Base-by-base conservation (phyloP, 306 rosid genomes). In the Phaseolus lunatus region DNA sequence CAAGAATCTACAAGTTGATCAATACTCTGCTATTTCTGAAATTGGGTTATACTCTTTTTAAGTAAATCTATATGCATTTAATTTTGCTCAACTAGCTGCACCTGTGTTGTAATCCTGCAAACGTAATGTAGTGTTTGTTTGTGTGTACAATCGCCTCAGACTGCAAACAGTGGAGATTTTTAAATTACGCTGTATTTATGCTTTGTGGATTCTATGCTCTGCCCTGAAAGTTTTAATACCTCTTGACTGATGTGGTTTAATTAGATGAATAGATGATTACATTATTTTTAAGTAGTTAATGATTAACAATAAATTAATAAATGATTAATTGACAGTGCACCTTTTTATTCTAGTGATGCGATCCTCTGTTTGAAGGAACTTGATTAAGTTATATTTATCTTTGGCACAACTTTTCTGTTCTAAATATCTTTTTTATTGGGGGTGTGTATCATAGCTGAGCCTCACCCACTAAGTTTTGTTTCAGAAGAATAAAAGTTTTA, bases 401-500 rank as follows among this genome's bases (percentile, higher is more conserved):
- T 35, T 18, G 7, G 23, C 6, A 37, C 5, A 18, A 4, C 16
- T 5, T 37, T 18, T 63, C n/a, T 9, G 48, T 37, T 37, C 18
- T 2, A 16, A 22, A 16, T 24, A 48, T 62, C 18, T 50, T 68
- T n/a, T 39, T 50, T 29, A 9, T 5, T 15, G 12, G 24, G 59
- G 52, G 52, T 39, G 62, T 41, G 67, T 67, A 82, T 85, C 77
- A 78, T 52, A 22, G 76, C 15, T 75, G 83, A 81, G 84, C 58
- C 87, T 85, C 77, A 59, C 54, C 85, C 88, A 75, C 86, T 45
- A 64, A 62, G 82, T 67, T 81, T 67, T 83, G 89, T 82, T 80
- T 63, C 75, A 35, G 15, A 27, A 44, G 43, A 70, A 9, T 49
- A 18, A 31, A 37, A 72, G 72, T 63, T 75, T 29, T 67, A 29